Base-by-base conservation (phyloP, 805 yeast species). In the Ogataea nitratoaversa region DNA sequence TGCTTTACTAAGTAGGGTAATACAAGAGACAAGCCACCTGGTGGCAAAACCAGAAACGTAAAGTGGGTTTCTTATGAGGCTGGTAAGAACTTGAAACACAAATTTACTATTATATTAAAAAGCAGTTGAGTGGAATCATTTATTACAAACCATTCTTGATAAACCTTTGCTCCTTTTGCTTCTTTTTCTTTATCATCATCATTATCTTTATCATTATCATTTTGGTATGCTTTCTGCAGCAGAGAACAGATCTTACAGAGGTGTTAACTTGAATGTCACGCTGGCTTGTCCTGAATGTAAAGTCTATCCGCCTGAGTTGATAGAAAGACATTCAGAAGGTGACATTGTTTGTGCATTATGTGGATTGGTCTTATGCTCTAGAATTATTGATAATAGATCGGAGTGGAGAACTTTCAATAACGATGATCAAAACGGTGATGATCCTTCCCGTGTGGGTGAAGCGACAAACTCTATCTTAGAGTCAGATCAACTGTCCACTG, bases 371-470 rank as follows among this genome's bases (percentile, higher is more conserved):
- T 74, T 93, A 19, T 86, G 95, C 52, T 95, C 89, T 59, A 74
- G 90, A 48, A 82, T 91, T 37, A 96, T 91, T 23, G 99, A 91
- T 57, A 90, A 95, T 4, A 74, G 98, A 51, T 87, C 96, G 1
- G 99, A 91, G 70, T 91, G 99, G 99, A 85, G 99, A 70, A 93
- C 99, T 2, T 91, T 91, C 62, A 83, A 95, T 44, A 93, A 93
- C 59, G 99, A 91, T 62, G 99, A 91, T 63, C 98, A 91, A 62
- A 93, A 91, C 53, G 95, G 95, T 54, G 97, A 89, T 63, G 99
- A 91, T 62, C 99, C 99, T 4, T 82, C 93, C 50, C 98, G 99
- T 85, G 99, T 91, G 48, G 99, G 99, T 63, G 97, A 90, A 59
- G 97, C 97, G 5, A 82, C 89, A 14, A 90, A 90, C 59, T 96